Evolutionary conservation across 2,329 filamentous ascomycete species (phyloP).

Genomic region (Calonectria leucothoes): DNA sequence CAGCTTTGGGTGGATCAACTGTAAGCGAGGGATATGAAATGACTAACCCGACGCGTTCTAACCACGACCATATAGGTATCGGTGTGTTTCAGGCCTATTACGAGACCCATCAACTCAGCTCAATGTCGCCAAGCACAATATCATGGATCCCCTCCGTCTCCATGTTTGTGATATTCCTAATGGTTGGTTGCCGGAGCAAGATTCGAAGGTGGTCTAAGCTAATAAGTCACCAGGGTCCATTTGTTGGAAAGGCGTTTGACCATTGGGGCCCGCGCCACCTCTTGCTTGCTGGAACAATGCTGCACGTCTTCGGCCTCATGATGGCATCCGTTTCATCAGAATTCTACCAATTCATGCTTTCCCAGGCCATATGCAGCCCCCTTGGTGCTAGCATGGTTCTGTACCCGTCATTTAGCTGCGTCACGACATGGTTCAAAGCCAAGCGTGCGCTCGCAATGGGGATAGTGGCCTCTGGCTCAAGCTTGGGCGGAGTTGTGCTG

Average conservation of each 20-base stretch:
- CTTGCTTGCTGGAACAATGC: constrained; percentile 59
- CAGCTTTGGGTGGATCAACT: constrained; percentile 9
- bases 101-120: neutral
- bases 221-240: constrained; percentile 53
- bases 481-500: constrained; percentile 48
- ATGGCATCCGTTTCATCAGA: constrained; percentile 61
- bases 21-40: neutral
- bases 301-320: constrained; percentile 70
- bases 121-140: constrained; percentile 1
- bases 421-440: constrained; percentile 41
- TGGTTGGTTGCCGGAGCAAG: neutral
- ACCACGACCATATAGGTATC: neutral
- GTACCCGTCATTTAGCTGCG: constrained; percentile 32
- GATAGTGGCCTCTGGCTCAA: constrained; percentile 41
- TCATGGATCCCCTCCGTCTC: constrained; percentile 9
- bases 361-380: constrained; percentile 46
- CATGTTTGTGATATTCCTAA: constrained; percentile 12
- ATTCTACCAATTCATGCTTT: constrained; percentile 50
- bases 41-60: neutral
- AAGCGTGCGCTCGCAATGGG: constrained; percentile 42
- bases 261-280: constrained; percentile 68
- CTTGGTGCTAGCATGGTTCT: constrained; percentile 45
- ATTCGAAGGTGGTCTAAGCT: neutral
- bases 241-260: constrained; percentile 71
- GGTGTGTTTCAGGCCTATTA: constrained; percentile 12